A percentile compares a stretch with the other conserved stretches of the same genome.
phyloP scores from a whole-genome alignment of 768 basidiomycete species.

The Tulasnella sp. region DNA sequence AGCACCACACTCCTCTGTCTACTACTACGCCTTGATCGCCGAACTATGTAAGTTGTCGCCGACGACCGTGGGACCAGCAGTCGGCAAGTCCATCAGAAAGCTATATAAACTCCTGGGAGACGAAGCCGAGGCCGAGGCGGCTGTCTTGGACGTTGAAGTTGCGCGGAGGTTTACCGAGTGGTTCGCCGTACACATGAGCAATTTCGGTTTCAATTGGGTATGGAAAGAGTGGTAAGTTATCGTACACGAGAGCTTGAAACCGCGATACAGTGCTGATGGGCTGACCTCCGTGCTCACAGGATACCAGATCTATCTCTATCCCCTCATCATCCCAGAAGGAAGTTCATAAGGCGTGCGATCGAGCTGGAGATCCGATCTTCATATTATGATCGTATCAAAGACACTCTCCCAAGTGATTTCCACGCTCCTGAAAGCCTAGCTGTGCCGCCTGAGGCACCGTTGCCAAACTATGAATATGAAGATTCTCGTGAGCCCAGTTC shows the following conservation, averaged over 20 bases:
- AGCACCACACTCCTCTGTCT: conserved; percentile 63
- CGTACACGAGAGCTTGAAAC: not conserved
- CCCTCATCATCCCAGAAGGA: conserved; percentile 70
- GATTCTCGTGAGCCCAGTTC: conserved; percentile 45
- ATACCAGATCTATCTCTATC: conserved; percentile 67
- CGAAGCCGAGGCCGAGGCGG: conserved; percentile 77
- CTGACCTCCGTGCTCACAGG: conserved; percentile 40
- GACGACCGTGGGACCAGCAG: conserved; percentile 83
- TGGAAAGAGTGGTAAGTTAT: conserved; percentile 91
- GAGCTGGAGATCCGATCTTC: conserved; percentile 86
- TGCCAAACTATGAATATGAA: conserved; percentile 74
- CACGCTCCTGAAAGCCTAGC: conserved; percentile 49
- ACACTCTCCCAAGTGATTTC: conserved; percentile 78
- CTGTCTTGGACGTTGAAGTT: conserved; percentile 79
- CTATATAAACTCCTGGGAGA: conserved; percentile 70
- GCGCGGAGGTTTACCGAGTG: conserved; percentile 79
- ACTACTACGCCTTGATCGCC: conserved; percentile 79
- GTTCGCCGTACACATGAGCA: conserved; percentile 94
- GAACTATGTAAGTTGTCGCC: conserved; percentile 94
- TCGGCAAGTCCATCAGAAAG: conserved; percentile 89
- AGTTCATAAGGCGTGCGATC: conserved; percentile 75
- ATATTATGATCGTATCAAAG: conserved; percentile 85
- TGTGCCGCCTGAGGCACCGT: conserved; percentile 61
- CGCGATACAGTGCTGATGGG: not conserved
- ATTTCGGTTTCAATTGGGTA: conserved; percentile 96